Evolutionary conservation across 495 filamentous ascomycete species (phyloP), one percentile per base, ranked within the genome.

Genomic region (Amorphotheca resinae): DNA sequence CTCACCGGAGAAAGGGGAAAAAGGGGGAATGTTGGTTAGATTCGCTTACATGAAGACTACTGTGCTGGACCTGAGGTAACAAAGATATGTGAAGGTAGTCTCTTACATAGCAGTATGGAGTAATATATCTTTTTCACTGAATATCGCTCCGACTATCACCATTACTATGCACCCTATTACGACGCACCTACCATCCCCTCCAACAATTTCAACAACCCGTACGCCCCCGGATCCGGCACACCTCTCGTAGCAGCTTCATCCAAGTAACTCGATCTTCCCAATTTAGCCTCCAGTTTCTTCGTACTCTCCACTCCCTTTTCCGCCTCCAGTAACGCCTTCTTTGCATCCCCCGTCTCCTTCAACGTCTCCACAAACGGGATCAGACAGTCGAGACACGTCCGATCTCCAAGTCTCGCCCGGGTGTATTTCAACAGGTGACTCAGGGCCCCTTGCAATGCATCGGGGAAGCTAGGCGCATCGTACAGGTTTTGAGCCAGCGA

Each of bases 191-290:
- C 34, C 48, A 46, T 46, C 14, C 48, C 48, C 22, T 51, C 33
- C 39, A 51, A 28, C 28, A 51, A 43, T 22, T 37, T 42, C 33
- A 46, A 45, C 28, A 51, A 37, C 20, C 48, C 48, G 38, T 51
- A 51, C 4, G 48, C 48, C 7, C 48, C 48, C n/a, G 48, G 48
- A 46, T 51, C 48, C 1, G 48, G 48, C 4, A 51, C 48, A 11
- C 48, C 48, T 22, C 33, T 46, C 15, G 48, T 51, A 20, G 57
- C 51, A 4, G 60, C 61, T 1, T 64, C 70, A 4, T 70, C 72
- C 11, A 78, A 64, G 54, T 79, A 79, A 2, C 71, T 75, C n/a
- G 72, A 72, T 22, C 75, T 58, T 0, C 75, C 75, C 36, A 77
- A 60, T 47, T 55, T 71, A 18, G 75, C 65, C 58, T 61, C 70